Conservation (phyloP, 2,329 filamentous ascomycete genomes). For the Fusarium xylarioides region DNA sequence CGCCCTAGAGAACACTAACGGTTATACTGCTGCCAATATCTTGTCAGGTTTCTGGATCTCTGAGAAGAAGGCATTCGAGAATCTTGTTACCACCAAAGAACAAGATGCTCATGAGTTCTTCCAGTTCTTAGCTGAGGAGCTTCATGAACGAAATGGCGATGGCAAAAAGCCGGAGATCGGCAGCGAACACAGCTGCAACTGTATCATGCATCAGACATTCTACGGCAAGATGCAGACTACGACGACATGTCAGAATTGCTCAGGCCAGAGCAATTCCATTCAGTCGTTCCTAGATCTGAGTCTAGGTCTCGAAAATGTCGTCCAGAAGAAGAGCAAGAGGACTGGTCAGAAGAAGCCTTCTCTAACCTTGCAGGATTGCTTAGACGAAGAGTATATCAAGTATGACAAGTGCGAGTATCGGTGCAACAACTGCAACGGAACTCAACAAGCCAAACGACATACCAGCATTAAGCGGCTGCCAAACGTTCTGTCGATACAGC, state of each 20-base stretch:
- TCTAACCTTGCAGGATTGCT: conserved; percentile 72
- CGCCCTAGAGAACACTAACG: conserved; percentile 80
- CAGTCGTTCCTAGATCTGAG: conserved; percentile 93
- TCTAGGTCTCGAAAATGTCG: conserved; percentile 80
- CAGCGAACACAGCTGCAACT: conserved; percentile 76
- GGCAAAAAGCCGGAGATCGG: conserved; percentile 68
- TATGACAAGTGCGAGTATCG: conserved; percentile 90
- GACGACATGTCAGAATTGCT: conserved; percentile 89
- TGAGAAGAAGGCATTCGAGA: conserved; percentile 75
- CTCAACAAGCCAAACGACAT: conserved; percentile 83
- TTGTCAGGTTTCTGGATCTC: conserved; percentile 91
- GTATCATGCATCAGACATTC: conserved; percentile 93
- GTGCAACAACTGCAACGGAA: conserved; percentile 80
- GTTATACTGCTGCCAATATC: conserved; percentile 89
- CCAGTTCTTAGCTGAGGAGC: conserved; percentile 90
- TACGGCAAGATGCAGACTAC: conserved; percentile 91
- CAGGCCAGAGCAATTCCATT: conserved; percentile 80
- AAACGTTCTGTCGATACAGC: conserved; percentile 88
- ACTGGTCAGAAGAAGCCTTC: conserved; percentile 55
- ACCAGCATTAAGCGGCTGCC: conserved; percentile 85
- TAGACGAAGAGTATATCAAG: conserved; percentile 86
- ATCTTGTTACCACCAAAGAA: conserved; percentile 88
- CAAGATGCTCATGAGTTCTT: conserved; percentile 98
- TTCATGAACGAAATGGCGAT: conserved; percentile 84
- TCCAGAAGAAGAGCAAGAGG: conserved; percentile 71